These are phyloP conservation scores for Rhynchospora tenuis DNA, from an alignment of 176 grass and related monocot species.

Conservation along the genomic window DNA sequence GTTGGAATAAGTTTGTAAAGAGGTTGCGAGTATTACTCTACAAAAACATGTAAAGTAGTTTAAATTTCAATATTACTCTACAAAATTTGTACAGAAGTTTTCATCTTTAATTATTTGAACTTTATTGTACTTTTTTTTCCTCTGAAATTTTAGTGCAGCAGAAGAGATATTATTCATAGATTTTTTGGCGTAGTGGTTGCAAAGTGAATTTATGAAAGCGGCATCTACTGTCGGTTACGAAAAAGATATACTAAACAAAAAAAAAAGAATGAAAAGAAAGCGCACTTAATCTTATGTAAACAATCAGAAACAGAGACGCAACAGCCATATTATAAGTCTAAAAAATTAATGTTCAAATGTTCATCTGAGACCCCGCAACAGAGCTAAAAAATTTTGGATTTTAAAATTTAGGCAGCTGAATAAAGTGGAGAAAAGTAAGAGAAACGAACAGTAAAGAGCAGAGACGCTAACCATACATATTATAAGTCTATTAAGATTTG, in stretches of 20 bases:
- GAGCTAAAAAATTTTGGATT: not conserved
- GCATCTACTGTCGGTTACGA: not conserved
- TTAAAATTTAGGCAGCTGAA: not conserved
- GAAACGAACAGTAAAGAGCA: not conserved
- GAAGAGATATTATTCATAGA: not conserved
- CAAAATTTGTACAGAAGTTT: not conserved
- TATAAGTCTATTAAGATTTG: too few relatives aligned
- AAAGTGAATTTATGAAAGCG: not conserved
- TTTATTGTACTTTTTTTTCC: not conserved
- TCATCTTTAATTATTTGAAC: not conserved
- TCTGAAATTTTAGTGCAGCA: not conserved
- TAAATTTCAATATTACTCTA: not conserved
- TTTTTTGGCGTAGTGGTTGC: not conserved
- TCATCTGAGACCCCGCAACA: not conserved
- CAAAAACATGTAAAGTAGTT: not conserved
- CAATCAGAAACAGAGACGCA: not conserved
- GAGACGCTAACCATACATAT: not conserved
- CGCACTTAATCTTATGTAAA: not conserved
- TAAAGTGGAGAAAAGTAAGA: not conserved
- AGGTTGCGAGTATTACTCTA: conserved; percentile 2
- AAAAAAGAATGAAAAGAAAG: not conserved
- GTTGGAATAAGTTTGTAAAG: not conserved
- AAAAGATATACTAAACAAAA: not conserved
- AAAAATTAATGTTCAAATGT: not conserved
- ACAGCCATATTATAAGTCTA: too few relatives aligned